A percentile compares a stretch with the other conserved stretches of the same genome.
phyloP scores from a whole-genome alignment of 148 eudicot species.

The Dianthus caryophyllus region DNA sequence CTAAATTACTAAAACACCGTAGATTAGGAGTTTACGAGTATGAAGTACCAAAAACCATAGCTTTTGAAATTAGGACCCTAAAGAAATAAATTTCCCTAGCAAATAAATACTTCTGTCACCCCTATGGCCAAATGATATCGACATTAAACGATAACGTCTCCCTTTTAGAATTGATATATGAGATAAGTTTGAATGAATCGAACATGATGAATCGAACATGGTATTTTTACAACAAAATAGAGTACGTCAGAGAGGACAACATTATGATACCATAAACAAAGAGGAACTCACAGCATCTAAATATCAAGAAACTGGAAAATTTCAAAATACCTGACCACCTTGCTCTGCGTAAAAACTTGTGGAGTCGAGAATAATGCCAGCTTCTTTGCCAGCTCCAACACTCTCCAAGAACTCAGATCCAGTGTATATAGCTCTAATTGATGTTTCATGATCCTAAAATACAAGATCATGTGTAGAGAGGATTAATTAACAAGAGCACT shows the following conservation, averaged over 20 bases:
- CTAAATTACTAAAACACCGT: neutral
- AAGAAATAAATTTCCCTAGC: neutral
- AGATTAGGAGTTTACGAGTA: neutral
- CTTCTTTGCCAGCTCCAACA: slow-evolving; percentile 55
- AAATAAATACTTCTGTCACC: neutral
- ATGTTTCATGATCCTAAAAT: slow-evolving; percentile 77
- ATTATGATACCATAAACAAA: neutral
- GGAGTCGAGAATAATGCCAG: slow-evolving; percentile 75
- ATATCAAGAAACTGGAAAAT: neutral
- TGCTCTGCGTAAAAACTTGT: slow-evolving; percentile 98
- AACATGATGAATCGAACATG: too few relatives aligned
- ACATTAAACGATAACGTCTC: too few relatives aligned
- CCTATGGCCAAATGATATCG: too few relatives aligned
- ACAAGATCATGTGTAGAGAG: slow-evolving; percentile 11
- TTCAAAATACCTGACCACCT: slow-evolving; percentile 86
- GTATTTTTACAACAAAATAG: too few relatives aligned
- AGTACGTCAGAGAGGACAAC: too few relatives aligned
- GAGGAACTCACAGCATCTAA: neutral
- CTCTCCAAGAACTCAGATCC: slow-evolving; percentile 70
- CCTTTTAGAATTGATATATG: too few relatives aligned
- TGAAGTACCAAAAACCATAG: neutral
- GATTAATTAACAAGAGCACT: neutral
- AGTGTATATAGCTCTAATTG: slow-evolving; percentile 73
- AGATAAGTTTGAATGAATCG: too few relatives aligned
- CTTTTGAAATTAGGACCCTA: neutral